Evolutionary conservation across 148 eudicot genomes (phyloP), one percentile per base, ranked within the genome.

Genomic region (Fagopyrum tataricum): DNA sequence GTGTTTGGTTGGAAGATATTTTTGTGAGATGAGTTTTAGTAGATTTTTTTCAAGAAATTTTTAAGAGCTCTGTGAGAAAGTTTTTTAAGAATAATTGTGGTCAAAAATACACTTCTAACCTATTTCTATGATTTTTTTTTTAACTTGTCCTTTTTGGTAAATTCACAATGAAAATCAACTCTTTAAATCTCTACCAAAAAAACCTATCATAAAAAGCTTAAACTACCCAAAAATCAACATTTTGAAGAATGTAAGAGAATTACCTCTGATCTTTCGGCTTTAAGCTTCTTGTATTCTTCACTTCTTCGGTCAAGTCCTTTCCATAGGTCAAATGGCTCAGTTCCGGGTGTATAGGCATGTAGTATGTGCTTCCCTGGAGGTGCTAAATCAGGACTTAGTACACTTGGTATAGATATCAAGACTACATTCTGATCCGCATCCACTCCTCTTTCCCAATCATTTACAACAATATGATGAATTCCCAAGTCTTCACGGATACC

Each of bases 351-450:
- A 47, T 94, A 94, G 46, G 98, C 98, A 81, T 94, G 98, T 40
- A 94, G 74, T 13, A 94, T 82, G 79, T 91, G 98, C 78, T 91
- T 94, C 76, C 97, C 97, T 68, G 89, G 96, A 31, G 97, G 97
- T 18, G 96, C 97, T 44, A 94, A 87, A 80, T 91, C 86, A 18
- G 91, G 87, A 72, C 93, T 90, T 5, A 94, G 83, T 23, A 86
- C 96, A 81, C 93, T 94, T 5, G 98, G 96, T 58, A 94, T 84
- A 20, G 98, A 94, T 82, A 94, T 87, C 83, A 94, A 80, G 71
- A 91, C 97, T 40, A 94, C 98, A 79, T 94, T 94, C 78, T 94
- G 98, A 79, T 94, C 98, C 42, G 98, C 96, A 78, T 94, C 97
- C 61, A 91, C 96, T 75, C 98, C 98, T 80, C 93, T 84, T 41